Evolutionary conservation across 768 basidiomycete genomes (phyloP).

Genomic region (Daedaleopsis sinensis): DNA sequence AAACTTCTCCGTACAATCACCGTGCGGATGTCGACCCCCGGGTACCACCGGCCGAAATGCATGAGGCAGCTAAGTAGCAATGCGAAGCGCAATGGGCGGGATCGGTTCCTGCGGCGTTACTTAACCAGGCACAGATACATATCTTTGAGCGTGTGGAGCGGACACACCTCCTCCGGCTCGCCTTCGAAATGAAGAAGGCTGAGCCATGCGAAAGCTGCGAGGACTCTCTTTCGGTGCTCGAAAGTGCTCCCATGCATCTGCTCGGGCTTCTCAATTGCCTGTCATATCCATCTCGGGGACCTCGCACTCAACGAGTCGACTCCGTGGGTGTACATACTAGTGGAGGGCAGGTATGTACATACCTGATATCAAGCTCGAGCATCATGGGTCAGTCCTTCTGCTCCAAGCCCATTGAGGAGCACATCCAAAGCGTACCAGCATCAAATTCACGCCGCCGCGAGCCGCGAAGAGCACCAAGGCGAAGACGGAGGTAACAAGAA

Average conservation of each 20-base stretch:
- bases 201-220: conserved; percentile 3
- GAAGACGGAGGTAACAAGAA: too few relatives aligned
- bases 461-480: too few relatives aligned
- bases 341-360: not conserved
- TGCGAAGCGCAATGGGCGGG: not conserved
- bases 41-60: not conserved
- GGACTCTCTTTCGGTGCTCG: conserved; percentile 3
- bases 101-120: conserved; percentile 8
- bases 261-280: not conserved
- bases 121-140: not conserved
- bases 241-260: not conserved
- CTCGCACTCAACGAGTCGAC: not conserved
- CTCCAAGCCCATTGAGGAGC: not conserved
- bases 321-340: not conserved
- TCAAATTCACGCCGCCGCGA: too few relatives aligned
- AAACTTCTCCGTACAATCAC: not conserved
- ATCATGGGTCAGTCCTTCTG: conserved; percentile 1
- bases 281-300: not conserved
- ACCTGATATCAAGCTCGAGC: conserved; percentile 8
- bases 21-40: conserved; percentile 5
- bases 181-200: conserved; percentile 3
- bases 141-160: not conserved
- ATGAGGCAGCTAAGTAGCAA: conserved; percentile 7
- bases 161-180: not conserved
- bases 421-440: too few relatives aligned